A percentile compares a stretch with the other conserved stretches of the same genome.
These are phyloP conservation scores for Candida schatavii DNA, from an alignment of 805 yeast species.

Conservation along the genomic window DNA sequence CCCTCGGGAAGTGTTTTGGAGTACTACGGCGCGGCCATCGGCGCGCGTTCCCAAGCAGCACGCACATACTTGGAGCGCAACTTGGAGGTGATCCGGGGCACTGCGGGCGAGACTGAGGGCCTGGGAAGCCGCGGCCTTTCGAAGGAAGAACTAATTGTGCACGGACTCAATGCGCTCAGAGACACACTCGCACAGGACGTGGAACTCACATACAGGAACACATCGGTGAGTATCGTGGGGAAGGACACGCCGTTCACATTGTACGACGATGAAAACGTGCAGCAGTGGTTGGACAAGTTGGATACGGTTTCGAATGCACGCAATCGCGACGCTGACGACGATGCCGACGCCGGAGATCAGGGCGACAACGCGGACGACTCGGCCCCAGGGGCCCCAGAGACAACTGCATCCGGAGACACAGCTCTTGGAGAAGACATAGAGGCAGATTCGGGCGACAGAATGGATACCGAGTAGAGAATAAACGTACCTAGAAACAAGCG, in stretches of 20 bases:
- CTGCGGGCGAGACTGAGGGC: too few species aligned
- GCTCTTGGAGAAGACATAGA: constrained; percentile 9
- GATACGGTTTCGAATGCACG: constrained; percentile 64
- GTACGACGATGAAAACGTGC: constrained; percentile 85
- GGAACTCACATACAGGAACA: constrained; percentile 78
- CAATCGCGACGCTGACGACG: constrained; percentile 41
- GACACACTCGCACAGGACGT: constrained; percentile 94
- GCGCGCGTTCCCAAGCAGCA: constrained; percentile 98
- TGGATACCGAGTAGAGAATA: constrained; percentile 39
- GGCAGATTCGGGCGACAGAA: constrained; percentile 25
- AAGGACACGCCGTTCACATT: constrained; percentile 68
- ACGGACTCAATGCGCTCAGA: constrained; percentile 86
- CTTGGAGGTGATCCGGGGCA: constrained; percentile 55
- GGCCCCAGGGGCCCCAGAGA: constrained; percentile 8
- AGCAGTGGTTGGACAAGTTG: constrained; percentile 74
- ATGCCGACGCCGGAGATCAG: constrained; percentile 18
- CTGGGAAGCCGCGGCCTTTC: constrained; percentile 42
- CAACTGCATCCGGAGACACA: constrained; percentile 6
- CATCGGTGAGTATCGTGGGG: constrained; percentile 93
- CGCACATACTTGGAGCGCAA: constrained; percentile 92
- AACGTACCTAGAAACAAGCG: too few species aligned
- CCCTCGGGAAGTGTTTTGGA: constrained; percentile 94
- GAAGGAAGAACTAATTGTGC: constrained; percentile 73
- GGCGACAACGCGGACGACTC: constrained; percentile 18
- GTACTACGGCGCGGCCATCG: constrained; percentile 91